Conservation (phyloP, 2,329 filamentous ascomycete species). For the Xylariaceae sp. region DNA sequence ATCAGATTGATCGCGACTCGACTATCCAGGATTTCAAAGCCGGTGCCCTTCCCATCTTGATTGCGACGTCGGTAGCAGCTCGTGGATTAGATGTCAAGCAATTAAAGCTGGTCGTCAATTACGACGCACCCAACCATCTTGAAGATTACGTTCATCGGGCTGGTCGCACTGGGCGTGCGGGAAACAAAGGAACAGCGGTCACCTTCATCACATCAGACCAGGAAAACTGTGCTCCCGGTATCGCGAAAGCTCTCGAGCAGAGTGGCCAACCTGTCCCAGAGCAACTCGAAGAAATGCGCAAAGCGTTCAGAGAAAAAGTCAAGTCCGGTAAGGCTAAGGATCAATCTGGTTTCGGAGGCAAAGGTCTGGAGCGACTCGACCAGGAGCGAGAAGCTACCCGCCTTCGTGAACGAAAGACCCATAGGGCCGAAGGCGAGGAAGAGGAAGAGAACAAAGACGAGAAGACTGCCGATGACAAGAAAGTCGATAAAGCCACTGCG, state of each 20-base stretch:
- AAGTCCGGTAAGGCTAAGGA: constrained; percentile 89
- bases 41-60: constrained; percentile 80
- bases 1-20: constrained; percentile 87
- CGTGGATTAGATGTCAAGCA: constrained; percentile 95
- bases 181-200: constrained; percentile 89
- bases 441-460: constrained; percentile 71
- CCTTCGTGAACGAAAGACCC: constrained; percentile 78
- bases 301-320: constrained; percentile 79
- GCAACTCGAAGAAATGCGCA: constrained; percentile 58
- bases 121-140: constrained; percentile 85
- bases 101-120: constrained; percentile 92
- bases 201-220: constrained; percentile 91
- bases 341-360: constrained; percentile 86
- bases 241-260: constrained; percentile 87
- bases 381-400: constrained; percentile 84
- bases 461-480: constrained; percentile 62
- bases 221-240: constrained; percentile 82
- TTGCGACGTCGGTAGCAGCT: constrained; percentile 92
- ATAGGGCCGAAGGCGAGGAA: constrained; percentile 79
- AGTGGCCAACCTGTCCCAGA: constrained; percentile 81
- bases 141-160: constrained; percentile 96
- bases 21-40: constrained; percentile 92
- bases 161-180: constrained; percentile 88
- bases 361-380: constrained; percentile 86
- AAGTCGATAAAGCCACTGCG: constrained; percentile 62